phyloP scores from a whole-genome alignment of 2,329 filamentous ascomycete genomes.

The Myriangium duriaei region DNA sequence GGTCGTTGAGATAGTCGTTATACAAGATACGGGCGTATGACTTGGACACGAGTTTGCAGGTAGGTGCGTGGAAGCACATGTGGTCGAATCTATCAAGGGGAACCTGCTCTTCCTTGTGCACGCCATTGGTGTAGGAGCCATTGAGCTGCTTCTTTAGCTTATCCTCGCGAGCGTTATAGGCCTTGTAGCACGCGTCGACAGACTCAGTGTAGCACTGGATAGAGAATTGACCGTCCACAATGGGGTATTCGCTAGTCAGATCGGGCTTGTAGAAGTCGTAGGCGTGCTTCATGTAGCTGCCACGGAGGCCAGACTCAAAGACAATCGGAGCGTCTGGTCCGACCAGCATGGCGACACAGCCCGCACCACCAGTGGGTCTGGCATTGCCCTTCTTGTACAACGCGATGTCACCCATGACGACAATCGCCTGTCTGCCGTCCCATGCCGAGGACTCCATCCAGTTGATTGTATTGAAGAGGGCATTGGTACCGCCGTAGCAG shows the following conservation, averaged over 20 bases:
- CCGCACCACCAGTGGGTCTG: conserved; percentile 40
- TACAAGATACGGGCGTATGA: conserved; percentile 40
- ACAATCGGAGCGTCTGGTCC: conserved; percentile 39
- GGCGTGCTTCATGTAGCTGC: conserved; percentile 38
- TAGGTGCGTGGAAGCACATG: conserved; percentile 43
- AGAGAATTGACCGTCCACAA: conserved; percentile 42
- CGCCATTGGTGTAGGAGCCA: conserved; percentile 29
- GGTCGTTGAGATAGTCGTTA: conserved; percentile 39
- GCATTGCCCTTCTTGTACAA: conserved; percentile 43
- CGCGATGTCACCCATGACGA: conserved; percentile 41
- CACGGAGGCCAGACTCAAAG: conserved; percentile 38
- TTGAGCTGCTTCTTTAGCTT: conserved; percentile 32
- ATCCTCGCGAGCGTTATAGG: conserved; percentile 38
- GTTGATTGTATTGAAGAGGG: conserved; percentile 41
- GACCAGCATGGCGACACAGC: conserved; percentile 42
- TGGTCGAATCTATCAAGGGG: conserved; percentile 42
- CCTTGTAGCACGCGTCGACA: conserved; percentile 41
- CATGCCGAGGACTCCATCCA: conserved; percentile 43
- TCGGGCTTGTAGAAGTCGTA: conserved; percentile 47
- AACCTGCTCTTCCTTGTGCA: conserved; percentile 29
- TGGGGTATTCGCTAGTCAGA: conserved; percentile 40
- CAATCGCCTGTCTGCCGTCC: conserved; percentile 41
- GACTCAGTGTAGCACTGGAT: conserved; percentile 42
- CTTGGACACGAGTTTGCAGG: conserved; percentile 43
- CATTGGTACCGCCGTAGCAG: conserved; percentile 43